Evolutionary conservation across 345 rosid genomes (phyloP).

Genomic region (Sonneratia alba): DNA sequence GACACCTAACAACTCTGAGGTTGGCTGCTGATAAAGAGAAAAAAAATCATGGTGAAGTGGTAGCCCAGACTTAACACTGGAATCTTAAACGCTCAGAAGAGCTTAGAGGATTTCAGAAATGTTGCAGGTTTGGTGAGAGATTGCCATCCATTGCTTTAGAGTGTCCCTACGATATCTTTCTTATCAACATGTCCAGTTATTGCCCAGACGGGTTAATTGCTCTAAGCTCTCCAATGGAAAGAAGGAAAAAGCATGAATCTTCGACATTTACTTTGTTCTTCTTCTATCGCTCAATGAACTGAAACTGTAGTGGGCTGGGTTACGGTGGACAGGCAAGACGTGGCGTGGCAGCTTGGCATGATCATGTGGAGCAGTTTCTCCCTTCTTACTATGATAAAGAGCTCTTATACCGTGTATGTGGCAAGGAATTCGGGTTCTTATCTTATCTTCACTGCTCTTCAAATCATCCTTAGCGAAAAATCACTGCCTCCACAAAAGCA

Average conservation of each 20-base stretch:
- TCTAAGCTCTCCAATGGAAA: neutral
- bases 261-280: neutral
- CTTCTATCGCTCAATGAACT: slow-evolving; percentile 62
- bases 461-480: too few relatives aligned
- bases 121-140: slow-evolving; percentile 72
- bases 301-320: slow-evolving; percentile 91
- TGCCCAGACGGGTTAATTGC: neutral
- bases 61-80: slow-evolving; percentile 72
- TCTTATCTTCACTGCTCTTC: too few relatives aligned
- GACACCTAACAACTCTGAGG: slow-evolving; percentile 65
- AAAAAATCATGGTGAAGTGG: slow-evolving; percentile 57
- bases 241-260: neutral
- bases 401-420: slow-evolving; percentile 18
- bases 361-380: slow-evolving; percentile 83
- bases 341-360: slow-evolving; percentile 76
- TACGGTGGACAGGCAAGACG: slow-evolving; percentile 69
- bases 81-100: slow-evolving; percentile 53
- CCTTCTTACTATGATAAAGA: slow-evolving; percentile 63
- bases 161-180: neutral
- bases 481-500: too few relatives aligned
- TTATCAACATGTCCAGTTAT: neutral
- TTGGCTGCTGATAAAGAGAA: slow-evolving; percentile 82
- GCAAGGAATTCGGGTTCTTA: neutral
- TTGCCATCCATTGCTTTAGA: neutral
- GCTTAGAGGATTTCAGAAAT: slow-evolving; percentile 67